Evolutionary conservation across 257 asterid genomes (phyloP), one percentile per base, ranked within the genome.

Genomic region (Ilex asprella): DNA sequence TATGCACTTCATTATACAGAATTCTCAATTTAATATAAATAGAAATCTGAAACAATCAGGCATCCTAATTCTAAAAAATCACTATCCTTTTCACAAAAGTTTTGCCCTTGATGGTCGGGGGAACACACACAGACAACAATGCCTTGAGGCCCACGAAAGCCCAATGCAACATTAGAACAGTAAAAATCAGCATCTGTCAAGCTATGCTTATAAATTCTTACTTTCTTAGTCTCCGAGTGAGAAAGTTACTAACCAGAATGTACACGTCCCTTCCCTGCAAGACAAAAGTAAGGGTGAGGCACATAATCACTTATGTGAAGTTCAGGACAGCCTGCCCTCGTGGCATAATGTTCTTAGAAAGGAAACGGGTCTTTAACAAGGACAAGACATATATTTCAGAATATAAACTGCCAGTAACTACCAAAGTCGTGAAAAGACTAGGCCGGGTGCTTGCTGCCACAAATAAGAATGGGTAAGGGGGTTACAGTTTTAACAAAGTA

Each of bases 211-310:
- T 49, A 12, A 49, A 53, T 53, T 53, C 57, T 2, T 30, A 39
- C 32, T 61, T 53, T 53, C 57, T 0, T 30, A 39, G 32, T 61
- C 54, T 68, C 67, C 55, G 43, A 21, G 27, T 29, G n/a, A 64
- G 11, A 30, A 58, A 30, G 44, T 39, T 53, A 75, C 91, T 75
- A 66, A 93, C 99, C 96, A 93, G 82, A 65, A 93, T 85, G 77
- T 89, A 93, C 71, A 85, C 89, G 70, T 93, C 95, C 78, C 99
- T 75, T 68, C 99, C 97, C 97, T 93, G 94, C 83, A 83, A 76
- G 31, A 30, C 50, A 68, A 73, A 41, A 74, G 53, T 60, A 44
- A 60, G 63, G 52, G 71, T 60, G 56, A 79, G 61, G 10, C 10
- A 46, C 52, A 35, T 7, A 2, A 35, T 35, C 41, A 5, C 41